phyloP scores from a whole-genome alignment of 805 yeast species.

The Alloascoidea africana region DNA sequence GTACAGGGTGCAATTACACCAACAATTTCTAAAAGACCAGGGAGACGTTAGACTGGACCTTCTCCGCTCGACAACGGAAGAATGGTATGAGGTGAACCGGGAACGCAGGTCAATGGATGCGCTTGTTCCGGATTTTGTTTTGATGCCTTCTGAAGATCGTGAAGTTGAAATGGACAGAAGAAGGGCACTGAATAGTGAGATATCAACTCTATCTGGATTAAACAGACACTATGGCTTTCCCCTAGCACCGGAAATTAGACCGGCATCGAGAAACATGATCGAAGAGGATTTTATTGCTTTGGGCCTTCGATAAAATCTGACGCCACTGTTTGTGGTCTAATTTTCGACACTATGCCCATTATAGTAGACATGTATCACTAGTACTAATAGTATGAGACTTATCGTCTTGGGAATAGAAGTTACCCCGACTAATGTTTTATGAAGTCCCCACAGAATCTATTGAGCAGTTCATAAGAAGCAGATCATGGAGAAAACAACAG shows the following conservation, averaged over 20 bases:
- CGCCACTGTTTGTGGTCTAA: no score
- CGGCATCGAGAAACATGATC: constrained; percentile 59
- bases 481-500: no score
- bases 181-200: constrained; percentile 48
- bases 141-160: constrained; percentile 24
- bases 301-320: constrained; percentile 24
- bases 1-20: constrained; percentile 66
- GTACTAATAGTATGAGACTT: no score
- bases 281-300: constrained; percentile 56
- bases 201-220: constrained; percentile 57
- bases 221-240: constrained; percentile 64
- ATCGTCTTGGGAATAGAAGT: no score
- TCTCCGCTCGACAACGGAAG: constrained; percentile 59
- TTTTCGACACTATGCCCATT: no score
- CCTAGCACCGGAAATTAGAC: constrained; percentile 53
- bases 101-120: constrained; percentile 77
- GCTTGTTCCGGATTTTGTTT: constrained; percentile 28
- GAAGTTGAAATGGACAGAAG: constrained; percentile 48
- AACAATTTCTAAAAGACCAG: constrained; percentile 54
- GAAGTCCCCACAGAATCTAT: no score
- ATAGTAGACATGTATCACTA: no score
- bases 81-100: constrained; percentile 85
- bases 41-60: constrained; percentile 53
- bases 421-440: no score
- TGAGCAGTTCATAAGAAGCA: no score